Evolutionary conservation across 176 grass and related monocot species (phyloP), one percentile per base, ranked within the genome.

Genomic region (Leersia perrieri): DNA sequence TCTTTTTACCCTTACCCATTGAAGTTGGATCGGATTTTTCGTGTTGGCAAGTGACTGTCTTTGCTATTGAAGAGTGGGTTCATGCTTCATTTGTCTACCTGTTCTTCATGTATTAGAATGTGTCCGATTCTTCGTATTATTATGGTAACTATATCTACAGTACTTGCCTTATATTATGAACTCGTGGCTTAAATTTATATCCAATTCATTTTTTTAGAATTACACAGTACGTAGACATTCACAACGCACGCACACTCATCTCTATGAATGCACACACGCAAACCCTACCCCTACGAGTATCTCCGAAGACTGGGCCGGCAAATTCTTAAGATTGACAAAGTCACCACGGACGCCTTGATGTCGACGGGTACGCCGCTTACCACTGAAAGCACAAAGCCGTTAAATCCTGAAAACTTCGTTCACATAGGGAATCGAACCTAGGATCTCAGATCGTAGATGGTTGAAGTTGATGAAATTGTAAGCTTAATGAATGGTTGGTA

Each of bases 121-220:
- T n/a, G 40, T 70, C 53, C 51, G 60, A 41, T 34, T 34, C 72
- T 71, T 28, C 44, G 58, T 62, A 38, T 86, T 78, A 32, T 86
- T 31, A 62, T 0, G 83, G 83, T 86, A 78, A 86, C 82, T 49
- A 58, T 78, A 49, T 78, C 70, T 33, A 82, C 39, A 26, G 22
- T 51, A 45, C 45, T 72, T 82, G 60, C 38, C 33, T 90, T 68
- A n/a, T n/a, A n/a, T n/a, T n/a, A 53, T 78, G n/a, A 80, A 89
- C 60, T 18, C 41, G 12, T 60, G 55, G 84, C 30, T 18, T 32
- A 72, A 66, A 58, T 30, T 80, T 57, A 72, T 64, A 75, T 10
- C 40, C 41, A 66, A 77, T 49, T 45, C 16, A 32, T 82, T 66
- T 64, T 73, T n/a, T n/a, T n/a, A n/a, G n/a, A n/a, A n/a, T n/a